Evolutionary conservation across 768 basidiomycete genomes (phyloP).

Genomic region (Xerocomus potaroensis): DNA sequence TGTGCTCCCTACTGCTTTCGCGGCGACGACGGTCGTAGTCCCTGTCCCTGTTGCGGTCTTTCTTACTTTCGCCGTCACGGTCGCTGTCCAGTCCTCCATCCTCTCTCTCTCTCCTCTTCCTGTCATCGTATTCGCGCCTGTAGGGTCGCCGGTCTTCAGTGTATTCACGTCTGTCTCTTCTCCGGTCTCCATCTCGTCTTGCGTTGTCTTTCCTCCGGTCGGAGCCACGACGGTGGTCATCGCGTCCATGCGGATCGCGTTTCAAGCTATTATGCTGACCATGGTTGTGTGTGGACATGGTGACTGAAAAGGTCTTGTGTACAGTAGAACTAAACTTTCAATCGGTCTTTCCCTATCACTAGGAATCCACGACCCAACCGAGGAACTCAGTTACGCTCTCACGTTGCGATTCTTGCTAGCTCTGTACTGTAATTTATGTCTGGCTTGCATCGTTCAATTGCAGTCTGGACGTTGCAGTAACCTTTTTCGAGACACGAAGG

Average conservation of each 20-base stretch:
- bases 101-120: slow-evolving; percentile 10
- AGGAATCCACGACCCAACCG: too few species aligned
- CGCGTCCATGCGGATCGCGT: slow-evolving; percentile 17
- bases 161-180: slow-evolving; percentile 16
- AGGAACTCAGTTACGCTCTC: too few species aligned
- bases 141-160: slow-evolving; percentile 16
- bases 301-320: slow-evolving; percentile 7
- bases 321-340: too few species aligned
- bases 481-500: slow-evolving; percentile 8
- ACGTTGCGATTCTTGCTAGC: too few species aligned
- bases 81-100: slow-evolving; percentile 10
- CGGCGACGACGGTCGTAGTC: slow-evolving; percentile 31
- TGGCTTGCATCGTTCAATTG: slow-evolving; percentile 11
- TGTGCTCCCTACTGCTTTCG: slow-evolving; percentile 29
- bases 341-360: too few species aligned
- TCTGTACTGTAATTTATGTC: too few species aligned
- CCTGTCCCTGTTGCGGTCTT: slow-evolving; percentile 32
- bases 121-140: slow-evolving; percentile 19
- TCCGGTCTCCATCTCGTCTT: slow-evolving; percentile 21
- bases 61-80: slow-evolving; percentile 13
- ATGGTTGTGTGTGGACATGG: slow-evolving; percentile 17
- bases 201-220: slow-evolving; percentile 6
- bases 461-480: background rate
- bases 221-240: slow-evolving; percentile 8
- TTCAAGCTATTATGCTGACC: slow-evolving; percentile 9